Evolutionary conservation across 306 rosid genomes (phyloP), one percentile per base, ranked within the genome.

Genomic region (Castanopsis chinensis): DNA sequence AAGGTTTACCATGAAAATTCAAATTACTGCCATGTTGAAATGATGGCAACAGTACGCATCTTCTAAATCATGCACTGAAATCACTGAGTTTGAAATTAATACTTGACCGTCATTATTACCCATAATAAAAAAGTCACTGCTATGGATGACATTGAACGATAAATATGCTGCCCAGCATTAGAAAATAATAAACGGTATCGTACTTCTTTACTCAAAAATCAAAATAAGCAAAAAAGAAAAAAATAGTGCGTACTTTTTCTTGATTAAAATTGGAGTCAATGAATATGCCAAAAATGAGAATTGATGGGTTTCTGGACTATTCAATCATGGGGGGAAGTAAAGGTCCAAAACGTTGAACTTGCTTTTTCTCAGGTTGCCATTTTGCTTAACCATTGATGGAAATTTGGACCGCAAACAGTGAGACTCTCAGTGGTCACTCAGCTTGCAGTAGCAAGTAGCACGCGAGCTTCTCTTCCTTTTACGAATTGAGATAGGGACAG

Each of bases 391-490:
- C 52, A 68, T 68, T 10, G 52, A 33, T 19, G 72, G 49, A 65
- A 32, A 17, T 65, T 18, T 32, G 71, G 71, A 33, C 52, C 41
- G 53, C 5, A 35, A 41, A 41, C 45, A 41, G 45, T 41, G 45
- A 41, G 12, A 35, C 72, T 33, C 52, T 68, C 72, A 68, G 72
- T 68, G 72, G 72, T 35, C 53, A 49, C 53, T 49, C 72, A 68
- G 52, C 53, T 68, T 68, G 53, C 52, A 68, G 52, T 1, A 19
- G 72, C 53, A 68, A 68, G 52, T 3, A 35, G 72, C 53, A 68
- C 72, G 72, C 72, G 72, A 33, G 72, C 71, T 32, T 68, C 37
- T 43, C 8, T 33, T 13, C 52, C 72, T 35, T 35, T 7, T 25
- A 41, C 45, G 45, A 41, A 10, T 68, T n/a, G 14, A 23, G 52